These are phyloP conservation scores for Pyrenophora tritici-repentis DNA, from an alignment of 2,329 filamentous ascomycete genomes.

Conservation along the genomic window DNA sequence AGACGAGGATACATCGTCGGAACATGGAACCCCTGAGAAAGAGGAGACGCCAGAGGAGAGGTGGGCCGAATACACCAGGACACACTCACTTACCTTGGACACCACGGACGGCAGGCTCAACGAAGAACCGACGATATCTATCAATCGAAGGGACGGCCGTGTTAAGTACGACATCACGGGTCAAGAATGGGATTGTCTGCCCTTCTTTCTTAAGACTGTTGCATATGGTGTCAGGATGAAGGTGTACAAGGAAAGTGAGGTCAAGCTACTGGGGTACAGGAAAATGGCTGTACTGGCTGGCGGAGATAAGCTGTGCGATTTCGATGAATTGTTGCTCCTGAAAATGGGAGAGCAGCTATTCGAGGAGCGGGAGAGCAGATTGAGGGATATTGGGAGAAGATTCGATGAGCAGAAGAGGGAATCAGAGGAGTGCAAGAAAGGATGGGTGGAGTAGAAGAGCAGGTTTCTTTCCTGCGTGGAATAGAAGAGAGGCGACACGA, in stretches of 20 bases:
- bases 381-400: too few species aligned
- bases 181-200: slow-evolving; percentile 12
- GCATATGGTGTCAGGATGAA: slow-evolving; percentile 21
- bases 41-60: slow-evolving; percentile 16
- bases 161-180: slow-evolving; percentile 12
- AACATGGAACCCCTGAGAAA: background rate
- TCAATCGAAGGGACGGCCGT: slow-evolving; percentile 21
- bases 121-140: slow-evolving; percentile 12
- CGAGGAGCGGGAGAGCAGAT: too few species aligned
- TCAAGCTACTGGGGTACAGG: slow-evolving; percentile 10
- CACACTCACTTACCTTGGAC: background rate
- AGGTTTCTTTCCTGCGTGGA: too few species aligned
- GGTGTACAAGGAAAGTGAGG: slow-evolving; percentile 16
- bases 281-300: slow-evolving; percentile 18
- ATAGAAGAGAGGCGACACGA: too few species aligned
- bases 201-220: slow-evolving; percentile 16
- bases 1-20: background rate
- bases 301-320: background rate
- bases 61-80: slow-evolving; percentile 14
- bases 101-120: slow-evolving; percentile 3
- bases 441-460: too few species aligned
- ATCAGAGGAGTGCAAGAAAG: too few species aligned
- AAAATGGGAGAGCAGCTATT: slow-evolving; percentile 20
- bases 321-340: slow-evolving; percentile 5
- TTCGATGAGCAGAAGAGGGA: too few species aligned